Conservation (phyloP, 1,284 basidiomycete species). For the Boletus subluridellus region DNA sequence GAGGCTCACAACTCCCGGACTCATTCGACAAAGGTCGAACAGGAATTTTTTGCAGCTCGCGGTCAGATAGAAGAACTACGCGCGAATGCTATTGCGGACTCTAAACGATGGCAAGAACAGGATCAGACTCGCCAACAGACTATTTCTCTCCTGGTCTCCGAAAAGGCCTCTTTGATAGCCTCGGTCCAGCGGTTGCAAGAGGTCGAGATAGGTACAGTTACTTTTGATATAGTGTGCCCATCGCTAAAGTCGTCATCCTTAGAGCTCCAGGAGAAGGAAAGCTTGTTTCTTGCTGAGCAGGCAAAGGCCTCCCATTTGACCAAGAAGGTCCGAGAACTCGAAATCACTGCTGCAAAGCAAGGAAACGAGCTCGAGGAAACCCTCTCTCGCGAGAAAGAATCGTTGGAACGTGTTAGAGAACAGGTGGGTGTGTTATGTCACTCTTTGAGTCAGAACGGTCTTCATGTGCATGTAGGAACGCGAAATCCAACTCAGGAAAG, state of each 20-base stretch:
- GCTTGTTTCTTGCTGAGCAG: conserved; percentile 44
- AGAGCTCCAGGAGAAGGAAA: conserved; percentile 51
- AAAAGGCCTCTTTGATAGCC: conserved; percentile 58
- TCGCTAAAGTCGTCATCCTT: conserved; percentile 1
- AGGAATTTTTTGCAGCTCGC: conserved; percentile 22
- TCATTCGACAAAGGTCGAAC: conserved; percentile 20
- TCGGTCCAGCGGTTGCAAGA: conserved; percentile 52
- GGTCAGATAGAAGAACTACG: conserved; percentile 21
- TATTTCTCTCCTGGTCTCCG: conserved; percentile 64
- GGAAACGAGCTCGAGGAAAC: conserved; percentile 40
- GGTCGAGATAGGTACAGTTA: conserved; percentile 47
- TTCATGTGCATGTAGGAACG: conserved; percentile 51
- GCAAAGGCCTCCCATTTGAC: conserved; percentile 40
- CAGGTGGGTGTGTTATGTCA: conserved; percentile 43
- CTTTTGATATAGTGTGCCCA: not conserved
- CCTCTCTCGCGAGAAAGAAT: conserved; percentile 48
- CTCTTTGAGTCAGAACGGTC: not conserved
- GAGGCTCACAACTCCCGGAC: conserved; percentile 6
- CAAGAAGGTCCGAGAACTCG: conserved; percentile 42
- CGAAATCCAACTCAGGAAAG: conserved; percentile 60
- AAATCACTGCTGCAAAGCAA: conserved; percentile 37
- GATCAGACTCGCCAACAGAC: conserved; percentile 58
- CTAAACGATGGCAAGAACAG: conserved; percentile 30
- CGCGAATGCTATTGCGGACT: conserved; percentile 10
- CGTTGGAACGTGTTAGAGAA: conserved; percentile 58